Evolutionary conservation across 1,284 basidiomycete species (phyloP), one percentile per base, ranked within the genome.

Genomic region (Waitea zeae): DNA sequence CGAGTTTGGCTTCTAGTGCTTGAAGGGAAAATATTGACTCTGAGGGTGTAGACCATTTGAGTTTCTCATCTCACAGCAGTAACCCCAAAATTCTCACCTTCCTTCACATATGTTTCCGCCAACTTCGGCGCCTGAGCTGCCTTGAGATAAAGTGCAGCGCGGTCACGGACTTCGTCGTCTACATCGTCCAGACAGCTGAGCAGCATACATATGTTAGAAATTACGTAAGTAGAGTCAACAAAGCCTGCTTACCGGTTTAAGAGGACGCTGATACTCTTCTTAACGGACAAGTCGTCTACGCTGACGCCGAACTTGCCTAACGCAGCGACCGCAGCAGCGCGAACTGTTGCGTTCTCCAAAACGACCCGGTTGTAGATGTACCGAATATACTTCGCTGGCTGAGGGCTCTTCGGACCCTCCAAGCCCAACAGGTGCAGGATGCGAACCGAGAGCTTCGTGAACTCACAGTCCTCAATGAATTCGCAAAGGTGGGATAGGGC

Each of bases 321-420:
- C 47, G 83, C 87, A 18, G 84, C 70, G 4, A 98, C 93, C 14
- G 95, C 95, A 3, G 95, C 95, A 5, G 95, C 95, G 39, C 95
- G 70, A 26, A 99, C 95, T 34, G 95, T 93, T 11, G 95, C 90
- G 48, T 98, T 99, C 58, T 98, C 95, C 45, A 99, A 64, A 14
- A 99, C 90, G 26, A 99, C 95, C 24, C 95, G 88, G 59, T 99
- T 99, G 61, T 98, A 99, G 50, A 99, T 98, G 64, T 93, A 98
- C 32, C 95, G 83, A 50, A 99, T 98, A 57, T 93, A 98, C 59
- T 97, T 98, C 36, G 90, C 82, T 7, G 95, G 95, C 53, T 96
- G 84, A 14, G 81, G 76, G 34, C 90, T 83, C 54, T 89, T 88
- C 33, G 95, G 95, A 7, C 95, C 95, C 56, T 98, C 95, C 37